Evolutionary conservation across 2,329 filamentous ascomycete species (phyloP).

Genomic region (Herpotrichia juniperi): DNA sequence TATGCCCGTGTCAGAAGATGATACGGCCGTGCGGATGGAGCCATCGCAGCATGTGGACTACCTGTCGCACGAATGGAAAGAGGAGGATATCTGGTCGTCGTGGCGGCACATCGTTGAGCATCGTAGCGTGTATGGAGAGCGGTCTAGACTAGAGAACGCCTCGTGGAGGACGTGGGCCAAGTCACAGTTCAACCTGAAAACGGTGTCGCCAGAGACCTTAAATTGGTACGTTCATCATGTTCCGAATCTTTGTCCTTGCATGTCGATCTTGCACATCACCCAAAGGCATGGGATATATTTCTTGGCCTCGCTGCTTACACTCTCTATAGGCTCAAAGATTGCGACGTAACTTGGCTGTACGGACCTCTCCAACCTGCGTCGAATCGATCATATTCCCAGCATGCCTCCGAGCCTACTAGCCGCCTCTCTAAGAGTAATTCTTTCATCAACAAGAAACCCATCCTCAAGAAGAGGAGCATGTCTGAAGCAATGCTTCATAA

Average conservation of each 20-base stretch:
- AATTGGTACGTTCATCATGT: constrained; percentile 74
- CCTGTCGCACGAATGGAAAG: constrained; percentile 88
- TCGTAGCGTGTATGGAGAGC: constrained; percentile 78
- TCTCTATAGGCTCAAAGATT: constrained; percentile 82
- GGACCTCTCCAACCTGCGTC: constrained; percentile 82
- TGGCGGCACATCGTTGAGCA: constrained; percentile 92
- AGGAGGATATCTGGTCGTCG: constrained; percentile 97
- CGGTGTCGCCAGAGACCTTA: constrained; percentile 86
- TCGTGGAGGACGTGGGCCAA: constrained; percentile 98
- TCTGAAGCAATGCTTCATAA: constrained; percentile 93
- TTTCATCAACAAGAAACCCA: constrained; percentile 80
- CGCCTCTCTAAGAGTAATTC: constrained; percentile 68
- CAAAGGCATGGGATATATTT: neutral
- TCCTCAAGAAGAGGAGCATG: constrained; percentile 95
- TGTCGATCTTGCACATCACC: constrained; percentile 2
- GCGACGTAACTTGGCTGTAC: constrained; percentile 97
- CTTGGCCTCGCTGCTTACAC: constrained; percentile 33
- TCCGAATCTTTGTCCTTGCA: neutral
- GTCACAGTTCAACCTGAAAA: constrained; percentile 83
- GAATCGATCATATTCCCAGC: constrained; percentile 58
- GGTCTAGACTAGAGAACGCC: constrained; percentile 86
- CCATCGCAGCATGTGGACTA: constrained; percentile 94
- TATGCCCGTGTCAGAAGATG: constrained; percentile 69
- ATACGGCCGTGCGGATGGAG: constrained; percentile 74
- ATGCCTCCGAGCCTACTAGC: constrained; percentile 58